Base-by-base conservation (phyloP, 2,329 filamentous ascomycete species). In the Podosphaera leucotricha region DNA sequence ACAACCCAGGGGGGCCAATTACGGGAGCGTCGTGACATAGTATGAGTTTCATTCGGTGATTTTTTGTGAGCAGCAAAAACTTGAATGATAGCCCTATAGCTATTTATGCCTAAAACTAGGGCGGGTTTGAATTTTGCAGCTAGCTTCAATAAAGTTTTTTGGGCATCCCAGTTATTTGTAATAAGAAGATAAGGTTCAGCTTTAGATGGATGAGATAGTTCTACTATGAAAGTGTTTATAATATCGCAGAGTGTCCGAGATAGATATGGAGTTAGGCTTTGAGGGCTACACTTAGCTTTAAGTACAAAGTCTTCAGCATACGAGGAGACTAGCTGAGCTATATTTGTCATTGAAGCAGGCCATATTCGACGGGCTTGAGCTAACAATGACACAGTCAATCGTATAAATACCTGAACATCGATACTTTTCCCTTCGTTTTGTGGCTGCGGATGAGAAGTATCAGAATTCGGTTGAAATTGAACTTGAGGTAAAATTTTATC, bases 1-100 rank as follows among this genome's bases (percentile, higher is more conserved):
- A 64, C 61, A 44, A 71, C 60, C 57, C 74, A 77, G 0, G 74
- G 74, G 8, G 74, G 74, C 74, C 73, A 77, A 1, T 64, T 64
- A 42, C 65, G 62, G 1, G 62, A 60, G 45, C 72, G 64, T 22
- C 70, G 65, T 18, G 57, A 50, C 1, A 67, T 64, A 26, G 64
- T 66, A 28, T 62, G 64, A 13, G 56, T 59, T 55, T 78, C 74
- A 4, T 57, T 59, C 6, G 59, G 53, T 7, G 66, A 68, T 52
- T 74, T 77, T 38, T 63, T 63, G 45, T 69, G 60, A 2, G 65
- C 70, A 6, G 70, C 56, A 44, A 77, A 55, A 2, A 75, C 69
- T 35, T 60, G 51, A 33, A 68, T 63, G 38, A 77, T 68, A 3
- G 71, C 66, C 41, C 62, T 61, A 46, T 75, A 78, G 18, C 69